Conservation (phyloP, 352 stramenopile genomes). For the Globisporangium viniferum region DNA sequence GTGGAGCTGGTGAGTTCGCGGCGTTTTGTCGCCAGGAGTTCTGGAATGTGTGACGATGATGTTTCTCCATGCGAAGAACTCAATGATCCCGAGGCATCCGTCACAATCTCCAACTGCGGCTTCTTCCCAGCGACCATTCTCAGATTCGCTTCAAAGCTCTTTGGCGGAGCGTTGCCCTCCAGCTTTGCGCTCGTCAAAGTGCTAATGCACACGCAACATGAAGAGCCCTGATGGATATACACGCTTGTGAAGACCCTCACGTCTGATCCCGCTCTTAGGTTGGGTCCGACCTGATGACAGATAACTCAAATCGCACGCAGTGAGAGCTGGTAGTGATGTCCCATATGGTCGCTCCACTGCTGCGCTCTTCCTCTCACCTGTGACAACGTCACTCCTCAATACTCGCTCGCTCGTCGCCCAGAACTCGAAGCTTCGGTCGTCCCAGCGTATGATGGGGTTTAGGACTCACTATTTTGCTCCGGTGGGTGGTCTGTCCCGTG, state of each 20-base stretch:
- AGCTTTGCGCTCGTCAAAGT: slow-evolving; percentile 1
- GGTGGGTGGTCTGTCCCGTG: background rate
- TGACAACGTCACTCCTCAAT: background rate
- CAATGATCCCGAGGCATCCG: background rate
- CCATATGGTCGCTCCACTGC: background rate
- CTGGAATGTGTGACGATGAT: slow-evolving; percentile 17
- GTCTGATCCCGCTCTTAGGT: background rate
- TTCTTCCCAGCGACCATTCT: slow-evolving; percentile 9
- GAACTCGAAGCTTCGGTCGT: background rate
- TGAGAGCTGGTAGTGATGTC: background rate
- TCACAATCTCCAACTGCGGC: background rate
- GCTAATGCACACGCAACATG: background rate
- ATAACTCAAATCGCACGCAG: background rate
- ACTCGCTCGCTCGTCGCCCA: background rate
- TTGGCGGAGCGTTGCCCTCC: background rate
- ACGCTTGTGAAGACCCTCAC: background rate
- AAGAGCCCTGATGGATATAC: too few species aligned
- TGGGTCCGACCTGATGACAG: background rate
- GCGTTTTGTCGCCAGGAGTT: background rate
- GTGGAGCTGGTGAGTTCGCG: background rate
- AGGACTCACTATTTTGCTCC: background rate
- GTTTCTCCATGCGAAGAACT: background rate
- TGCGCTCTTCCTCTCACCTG: background rate
- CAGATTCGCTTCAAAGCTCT: background rate
- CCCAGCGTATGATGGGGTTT: background rate